phyloP scores from a whole-genome alignment of 2,329 filamentous ascomycete species.

The Paraphoma sp. region DNA sequence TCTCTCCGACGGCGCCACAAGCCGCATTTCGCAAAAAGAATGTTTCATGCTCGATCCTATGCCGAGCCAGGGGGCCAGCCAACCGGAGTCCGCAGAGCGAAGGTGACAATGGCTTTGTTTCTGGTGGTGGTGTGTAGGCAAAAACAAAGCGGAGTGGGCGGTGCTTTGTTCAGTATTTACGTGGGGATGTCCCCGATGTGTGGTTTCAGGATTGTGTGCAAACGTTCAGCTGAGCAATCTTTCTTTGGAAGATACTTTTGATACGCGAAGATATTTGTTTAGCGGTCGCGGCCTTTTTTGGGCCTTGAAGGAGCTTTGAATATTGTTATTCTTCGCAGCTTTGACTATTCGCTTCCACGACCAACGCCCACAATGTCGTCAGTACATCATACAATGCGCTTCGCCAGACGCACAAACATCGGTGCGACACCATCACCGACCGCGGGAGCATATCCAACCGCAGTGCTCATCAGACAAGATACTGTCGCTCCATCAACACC shows the following conservation, averaged over 20 bases:
- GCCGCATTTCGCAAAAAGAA: not conserved
- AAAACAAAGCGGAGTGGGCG: not conserved
- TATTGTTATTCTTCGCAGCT: not conserved
- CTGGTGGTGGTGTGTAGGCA: not conserved
- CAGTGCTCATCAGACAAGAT: not conserved
- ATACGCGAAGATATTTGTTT: not conserved
- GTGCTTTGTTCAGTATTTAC: not conserved
- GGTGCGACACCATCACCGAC: not conserved
- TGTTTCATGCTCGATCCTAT: not conserved
- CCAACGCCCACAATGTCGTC: not conserved
- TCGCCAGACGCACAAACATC: not conserved
- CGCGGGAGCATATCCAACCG: not conserved
- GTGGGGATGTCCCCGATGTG: too few species aligned
- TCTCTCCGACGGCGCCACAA: not conserved
- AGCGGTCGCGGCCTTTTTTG: not conserved
- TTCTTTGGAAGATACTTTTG: not conserved
- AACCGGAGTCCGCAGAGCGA: constrained; percentile 6
- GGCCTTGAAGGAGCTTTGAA: not conserved
- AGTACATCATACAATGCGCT: not conserved
- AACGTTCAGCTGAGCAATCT: not conserved
- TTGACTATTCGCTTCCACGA: not conserved
- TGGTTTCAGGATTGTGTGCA: not conserved
- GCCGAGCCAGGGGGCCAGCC: not conserved
- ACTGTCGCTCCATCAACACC: not conserved
- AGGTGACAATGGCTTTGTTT: constrained; percentile 1